Evolutionary conservation across 192 early-diverging fungal species (phyloP), one percentile per base, ranked within the genome.

Genomic region (Coemansia sp.): DNA sequence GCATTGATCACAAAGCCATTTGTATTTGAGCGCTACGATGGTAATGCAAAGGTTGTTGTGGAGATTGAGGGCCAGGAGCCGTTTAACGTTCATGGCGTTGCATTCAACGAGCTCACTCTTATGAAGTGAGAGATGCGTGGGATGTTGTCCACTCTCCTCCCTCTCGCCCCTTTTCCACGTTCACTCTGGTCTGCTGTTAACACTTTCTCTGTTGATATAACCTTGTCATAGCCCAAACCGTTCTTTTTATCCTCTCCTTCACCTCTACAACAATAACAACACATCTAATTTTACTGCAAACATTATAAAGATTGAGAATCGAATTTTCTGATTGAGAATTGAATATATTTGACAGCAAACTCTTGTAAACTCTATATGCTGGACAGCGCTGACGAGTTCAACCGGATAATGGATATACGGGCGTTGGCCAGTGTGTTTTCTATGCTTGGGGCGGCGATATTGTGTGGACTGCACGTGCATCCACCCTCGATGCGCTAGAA

Each of bases 1-100:
- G 89, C 94, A 0, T 88, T 96, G 62, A 89, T 98, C 29, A 94
- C 93, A 20, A 91, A 92, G 60, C 96, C 96, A 33, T 97, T 88
- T 62, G 84, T 94, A 31, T 98, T 95, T 73, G 93, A 98, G 74
- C 95, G 94, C 88, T 86, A 90, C 55, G 85, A 88, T 31, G 87
- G 87, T 3, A 79, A 75, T 9, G 88, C 89, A 37, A 82, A 86
- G 44, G 79, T 98, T 22, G 85, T 78, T 13, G 62, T 98, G 53
- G 66, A 74, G 14, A 45, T 74, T 41, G 75, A 83, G 14, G 94
- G 88, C n/a, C 85, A 87, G n/a, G 84, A 87, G 37, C 75, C 78
- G 37, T 78, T 83, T 55, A 70, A 72, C 30, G 29, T 91, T 17
- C 68, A 74, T 9, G 95, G 95, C 13, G 71, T 85, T 25, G 81